phyloP scores from a whole-genome alignment of 805 yeast species.

The Cyberlindnera suaveolens region DNA sequence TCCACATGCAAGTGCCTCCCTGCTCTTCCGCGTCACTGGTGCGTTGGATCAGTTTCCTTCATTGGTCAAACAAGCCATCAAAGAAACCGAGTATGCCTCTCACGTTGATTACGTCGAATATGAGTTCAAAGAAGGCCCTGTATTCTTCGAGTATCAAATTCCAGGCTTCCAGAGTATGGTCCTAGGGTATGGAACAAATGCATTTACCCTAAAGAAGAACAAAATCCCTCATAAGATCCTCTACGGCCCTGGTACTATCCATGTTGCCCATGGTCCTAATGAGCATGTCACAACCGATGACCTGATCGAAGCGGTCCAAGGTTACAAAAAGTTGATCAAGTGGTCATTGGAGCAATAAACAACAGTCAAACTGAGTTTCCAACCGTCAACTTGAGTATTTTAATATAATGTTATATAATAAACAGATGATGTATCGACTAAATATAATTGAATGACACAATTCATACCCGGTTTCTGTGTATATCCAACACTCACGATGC shows the following conservation, averaged over 20 bases:
- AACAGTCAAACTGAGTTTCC: too few species aligned
- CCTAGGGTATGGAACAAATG: slow-evolving; percentile 45
- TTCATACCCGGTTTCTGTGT: too few species aligned
- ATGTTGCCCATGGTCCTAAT: slow-evolving; percentile 51
- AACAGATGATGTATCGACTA: too few species aligned
- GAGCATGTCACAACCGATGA: slow-evolving; percentile 43
- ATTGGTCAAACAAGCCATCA: background rate
- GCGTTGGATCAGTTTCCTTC: background rate
- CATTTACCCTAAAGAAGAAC: slow-evolving; percentile 33
- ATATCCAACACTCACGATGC: too few species aligned
- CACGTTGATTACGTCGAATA: slow-evolving; percentile 22
- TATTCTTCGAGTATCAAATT: slow-evolving; percentile 46
- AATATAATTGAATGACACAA: too few species aligned
- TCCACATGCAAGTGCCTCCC: slow-evolving; percentile 40
- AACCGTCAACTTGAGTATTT: too few species aligned
- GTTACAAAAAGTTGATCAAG: slow-evolving; percentile 35
- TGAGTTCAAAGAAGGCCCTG: slow-evolving; percentile 28
- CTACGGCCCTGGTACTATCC: slow-evolving; percentile 60
- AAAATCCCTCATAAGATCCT: slow-evolving; percentile 32
- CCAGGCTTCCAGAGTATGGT: slow-evolving; percentile 51
- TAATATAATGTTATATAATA: too few species aligned
- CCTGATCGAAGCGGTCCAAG: slow-evolving; percentile 42
- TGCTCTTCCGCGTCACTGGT: background rate
- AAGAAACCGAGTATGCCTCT: too few species aligned
- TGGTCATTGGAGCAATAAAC: background rate